Conservation (phyloP, 441 rosid genomes). For the Euphorbia schlechtendalii region DNA sequence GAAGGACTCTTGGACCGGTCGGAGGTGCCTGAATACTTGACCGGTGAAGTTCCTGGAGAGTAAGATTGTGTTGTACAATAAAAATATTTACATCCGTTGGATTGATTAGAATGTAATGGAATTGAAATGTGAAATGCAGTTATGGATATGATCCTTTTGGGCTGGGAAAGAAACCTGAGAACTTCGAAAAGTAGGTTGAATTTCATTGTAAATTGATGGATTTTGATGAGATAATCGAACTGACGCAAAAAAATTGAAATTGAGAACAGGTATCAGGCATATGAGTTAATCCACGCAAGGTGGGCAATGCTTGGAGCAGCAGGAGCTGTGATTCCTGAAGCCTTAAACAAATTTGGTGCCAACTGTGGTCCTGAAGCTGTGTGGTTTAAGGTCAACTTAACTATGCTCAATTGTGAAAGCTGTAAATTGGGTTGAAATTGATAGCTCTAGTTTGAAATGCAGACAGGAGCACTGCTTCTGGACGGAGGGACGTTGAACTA, state of each 20-base stretch:
- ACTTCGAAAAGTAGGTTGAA: slow-evolving; percentile 72
- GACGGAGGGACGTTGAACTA: slow-evolving; percentile 94
- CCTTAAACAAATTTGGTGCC: slow-evolving; percentile 89
- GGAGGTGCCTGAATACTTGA: slow-evolving; percentile 92
- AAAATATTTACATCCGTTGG: too few species aligned
- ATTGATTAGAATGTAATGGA: neutral
- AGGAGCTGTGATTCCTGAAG: slow-evolving; percentile 90
- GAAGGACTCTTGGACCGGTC: slow-evolving; percentile 91
- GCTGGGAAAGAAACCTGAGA: slow-evolving; percentile 83
- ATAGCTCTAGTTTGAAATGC: slow-evolving; percentile 11
- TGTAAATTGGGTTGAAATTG: too few species aligned
- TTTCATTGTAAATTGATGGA: neutral
- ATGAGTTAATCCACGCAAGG: slow-evolving; percentile 83
- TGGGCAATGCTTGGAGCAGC: slow-evolving; percentile 99
- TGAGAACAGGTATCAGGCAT: slow-evolving; percentile 67
- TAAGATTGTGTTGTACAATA: too few species aligned
- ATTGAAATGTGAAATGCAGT: slow-evolving; percentile 33
- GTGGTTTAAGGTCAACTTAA: slow-evolving; percentile 98
- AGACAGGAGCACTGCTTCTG: slow-evolving; percentile 95
- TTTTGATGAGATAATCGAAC: neutral
- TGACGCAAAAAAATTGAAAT: neutral
- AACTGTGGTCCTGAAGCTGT: slow-evolving; percentile 99
- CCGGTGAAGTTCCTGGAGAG: slow-evolving; percentile 99
- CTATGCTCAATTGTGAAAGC: too few species aligned
- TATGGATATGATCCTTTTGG: slow-evolving; percentile 98